Evolutionary conservation across 1,284 basidiomycete species (phyloP).

Genomic region (Ustilago shanxiensis): DNA sequence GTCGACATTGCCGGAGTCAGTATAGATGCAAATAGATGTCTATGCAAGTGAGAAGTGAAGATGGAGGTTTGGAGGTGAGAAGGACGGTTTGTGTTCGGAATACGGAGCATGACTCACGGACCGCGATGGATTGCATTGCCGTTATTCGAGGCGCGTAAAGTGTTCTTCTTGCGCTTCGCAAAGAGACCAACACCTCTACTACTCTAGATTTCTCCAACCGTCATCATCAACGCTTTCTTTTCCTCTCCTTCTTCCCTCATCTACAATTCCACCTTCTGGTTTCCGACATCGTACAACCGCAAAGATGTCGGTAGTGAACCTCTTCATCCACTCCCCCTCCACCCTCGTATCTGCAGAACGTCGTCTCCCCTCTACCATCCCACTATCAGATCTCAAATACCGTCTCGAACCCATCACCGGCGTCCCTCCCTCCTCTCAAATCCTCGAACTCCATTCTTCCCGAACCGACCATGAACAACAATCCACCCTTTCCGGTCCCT

Average conservation of each 20-base stretch:
- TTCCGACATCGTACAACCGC: no score
- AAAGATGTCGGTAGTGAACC: constrained; percentile 54
- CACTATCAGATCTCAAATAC: constrained; percentile 73
- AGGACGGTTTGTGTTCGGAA: background rate
- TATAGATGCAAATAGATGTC: no score
- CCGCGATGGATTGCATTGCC: constrained; percentile 9
- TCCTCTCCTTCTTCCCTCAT: background rate
- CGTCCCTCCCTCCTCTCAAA: constrained; percentile 74
- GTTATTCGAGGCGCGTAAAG: constrained; percentile 6
- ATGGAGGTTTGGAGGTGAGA: background rate
- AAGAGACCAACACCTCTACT: constrained; percentile 8
- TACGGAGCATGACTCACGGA: background rate
- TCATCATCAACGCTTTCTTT: background rate
- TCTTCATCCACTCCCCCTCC: constrained; percentile 61
- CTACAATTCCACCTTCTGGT: no score
- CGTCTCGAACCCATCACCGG: constrained; percentile 93
- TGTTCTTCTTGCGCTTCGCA: background rate
- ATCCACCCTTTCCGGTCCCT: constrained; percentile 29
- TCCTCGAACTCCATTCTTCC: constrained; percentile 74
- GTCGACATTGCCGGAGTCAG: constrained; percentile 4
- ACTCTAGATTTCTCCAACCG: constrained; percentile 3
- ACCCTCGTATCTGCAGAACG: constrained; percentile 58
- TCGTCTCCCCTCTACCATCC: constrained; percentile 47
- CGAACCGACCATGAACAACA: constrained; percentile 56
- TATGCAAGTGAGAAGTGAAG: background rate